Evolutionary conservation across 805 yeast genomes (phyloP).

Genomic region (Saccharomyces paradoxus): DNA sequence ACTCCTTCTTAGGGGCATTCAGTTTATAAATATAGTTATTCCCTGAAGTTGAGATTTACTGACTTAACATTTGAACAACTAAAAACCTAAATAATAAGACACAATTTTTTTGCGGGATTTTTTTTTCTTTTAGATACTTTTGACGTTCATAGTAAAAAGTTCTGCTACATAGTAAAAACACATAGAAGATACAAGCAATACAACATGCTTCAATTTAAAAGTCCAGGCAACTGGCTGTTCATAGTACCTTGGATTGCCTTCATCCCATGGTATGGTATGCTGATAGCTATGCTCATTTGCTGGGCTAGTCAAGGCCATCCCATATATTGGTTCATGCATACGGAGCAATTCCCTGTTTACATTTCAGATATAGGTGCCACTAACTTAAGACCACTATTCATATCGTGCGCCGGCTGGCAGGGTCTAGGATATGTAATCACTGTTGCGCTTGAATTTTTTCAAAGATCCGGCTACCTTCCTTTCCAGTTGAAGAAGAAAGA

Average conservation of each 20-base stretch:
- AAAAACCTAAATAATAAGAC: neutral
- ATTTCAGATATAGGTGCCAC: slow-evolving; percentile 87
- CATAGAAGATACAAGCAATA: neutral
- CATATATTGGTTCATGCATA: slow-evolving; percentile 46
- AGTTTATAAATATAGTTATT: neutral
- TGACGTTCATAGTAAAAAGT: neutral
- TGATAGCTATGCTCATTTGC: slow-evolving; percentile 62
- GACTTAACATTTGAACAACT: neutral
- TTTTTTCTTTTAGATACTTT: neutral
- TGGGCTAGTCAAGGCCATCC: slow-evolving; percentile 85
- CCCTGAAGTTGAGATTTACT: neutral
- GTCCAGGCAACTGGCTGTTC: slow-evolving; percentile 39
- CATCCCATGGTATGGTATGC: slow-evolving; percentile 86
- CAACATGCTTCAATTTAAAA: slow-evolving; percentile 2
- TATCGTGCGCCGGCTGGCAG: slow-evolving; percentile 68
- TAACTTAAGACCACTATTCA: slow-evolving; percentile 74
- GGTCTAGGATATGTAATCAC: slow-evolving; percentile 65
- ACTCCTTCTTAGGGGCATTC: neutral
- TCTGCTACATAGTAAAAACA: neutral
- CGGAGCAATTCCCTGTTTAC: slow-evolving; percentile 48
- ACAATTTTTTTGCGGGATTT: slow-evolving; percentile 1
- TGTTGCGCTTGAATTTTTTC: slow-evolving; percentile 50
- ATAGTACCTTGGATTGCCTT: slow-evolving; percentile 59
- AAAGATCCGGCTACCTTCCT: slow-evolving; percentile 47
- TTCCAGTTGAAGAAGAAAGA: slow-evolving; percentile 4